These are phyloP conservation scores for Vigna reflexopilosa DNA, from an alignment of 306 rosid genomes.

Conservation along the genomic window DNA sequence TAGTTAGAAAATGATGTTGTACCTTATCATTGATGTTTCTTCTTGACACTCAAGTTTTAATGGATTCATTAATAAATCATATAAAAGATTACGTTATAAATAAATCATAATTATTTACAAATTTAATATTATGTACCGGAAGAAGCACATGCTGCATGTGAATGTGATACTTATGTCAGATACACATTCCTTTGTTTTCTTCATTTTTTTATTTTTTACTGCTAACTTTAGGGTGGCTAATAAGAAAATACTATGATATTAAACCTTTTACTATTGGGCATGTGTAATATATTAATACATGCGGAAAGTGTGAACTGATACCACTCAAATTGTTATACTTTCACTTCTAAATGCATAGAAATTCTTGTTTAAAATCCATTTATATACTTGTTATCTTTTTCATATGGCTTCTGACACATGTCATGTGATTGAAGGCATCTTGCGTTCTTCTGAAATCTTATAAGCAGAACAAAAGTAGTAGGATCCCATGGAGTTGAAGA, in stretches of 20 bases:
- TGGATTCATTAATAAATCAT: background rate
- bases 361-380: background rate
- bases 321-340: no score
- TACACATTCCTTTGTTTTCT: no score
- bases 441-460: background rate
- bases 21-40: background rate
- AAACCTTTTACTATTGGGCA: background rate
- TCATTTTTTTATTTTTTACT: background rate
- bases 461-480: background rate
- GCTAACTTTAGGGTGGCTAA: background rate
- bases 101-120: background rate
- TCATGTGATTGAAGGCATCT: background rate
- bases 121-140: background rate
- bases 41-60: background rate
- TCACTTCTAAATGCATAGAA: background rate
- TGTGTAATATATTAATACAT: background rate
- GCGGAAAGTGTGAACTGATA: background rate
- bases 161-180: slow-evolving; percentile 23
- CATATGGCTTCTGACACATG: background rate
- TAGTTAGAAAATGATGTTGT: background rate
- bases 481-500: background rate
- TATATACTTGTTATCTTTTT: background rate
- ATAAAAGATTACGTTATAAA: background rate
- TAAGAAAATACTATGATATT: background rate
- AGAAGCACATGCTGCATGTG: slow-evolving; percentile 36